Conservation (phyloP, 352 stramenopile species). For the Pythium vanterpoolii region DNA sequence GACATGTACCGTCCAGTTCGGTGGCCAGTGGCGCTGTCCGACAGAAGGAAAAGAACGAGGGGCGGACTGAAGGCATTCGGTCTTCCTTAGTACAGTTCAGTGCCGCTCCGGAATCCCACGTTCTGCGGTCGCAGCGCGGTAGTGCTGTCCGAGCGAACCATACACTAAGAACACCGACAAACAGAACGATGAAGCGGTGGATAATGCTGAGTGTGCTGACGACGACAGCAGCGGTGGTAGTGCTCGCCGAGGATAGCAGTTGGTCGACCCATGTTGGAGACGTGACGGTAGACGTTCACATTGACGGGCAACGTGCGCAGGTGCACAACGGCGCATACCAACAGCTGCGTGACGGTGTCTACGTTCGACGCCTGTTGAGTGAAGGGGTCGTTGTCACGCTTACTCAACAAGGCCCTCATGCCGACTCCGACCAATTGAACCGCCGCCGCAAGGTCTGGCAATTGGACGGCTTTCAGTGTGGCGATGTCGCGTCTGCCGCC, state of each 20-base stretch:
- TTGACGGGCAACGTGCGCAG: neutral
- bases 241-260: too few relatives aligned
- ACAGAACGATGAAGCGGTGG: neutral
- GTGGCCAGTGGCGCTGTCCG: neutral
- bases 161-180: neutral
- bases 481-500: neutral
- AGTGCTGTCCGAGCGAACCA: neutral
- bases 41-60: neutral
- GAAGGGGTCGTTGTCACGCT: conserved; percentile 40
- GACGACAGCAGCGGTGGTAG: neutral
- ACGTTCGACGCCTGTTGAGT: conserved; percentile 29
- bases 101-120: too few relatives aligned
- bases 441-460: too few relatives aligned
- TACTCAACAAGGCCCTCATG: neutral
- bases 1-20: neutral
- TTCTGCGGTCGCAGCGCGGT: neutral
- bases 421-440: too few relatives aligned
- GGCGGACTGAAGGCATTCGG: too few relatives aligned
- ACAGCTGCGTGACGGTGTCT: conserved; percentile 14
- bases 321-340: conserved; percentile 17
- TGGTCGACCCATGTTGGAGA: too few relatives aligned
- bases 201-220: neutral
- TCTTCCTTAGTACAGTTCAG: neutral
- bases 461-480: conserved; percentile 46
- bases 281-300: neutral